Percentiles rank a stretch among this genome's conserved stretches.
Conservation (phyloP, 805 yeast species). For the Candida quercuum region DNA sequence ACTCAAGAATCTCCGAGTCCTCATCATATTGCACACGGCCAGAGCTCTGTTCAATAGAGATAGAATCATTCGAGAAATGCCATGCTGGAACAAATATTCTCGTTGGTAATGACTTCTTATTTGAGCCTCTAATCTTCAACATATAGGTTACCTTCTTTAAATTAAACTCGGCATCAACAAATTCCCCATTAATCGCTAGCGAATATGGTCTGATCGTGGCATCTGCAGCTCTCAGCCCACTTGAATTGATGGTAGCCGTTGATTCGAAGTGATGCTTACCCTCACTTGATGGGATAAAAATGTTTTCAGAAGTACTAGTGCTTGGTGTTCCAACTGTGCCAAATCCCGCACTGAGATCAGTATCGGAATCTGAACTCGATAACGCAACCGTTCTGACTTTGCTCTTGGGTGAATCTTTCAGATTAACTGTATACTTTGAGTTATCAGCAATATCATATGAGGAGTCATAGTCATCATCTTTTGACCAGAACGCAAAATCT, state of each 20-base stretch:
- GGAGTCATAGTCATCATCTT: constrained; percentile 41
- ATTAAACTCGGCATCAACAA: constrained; percentile 54
- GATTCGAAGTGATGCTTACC: not conserved
- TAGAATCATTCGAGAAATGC: constrained; percentile 54
- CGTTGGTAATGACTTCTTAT: constrained; percentile 38
- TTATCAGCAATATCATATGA: too few species aligned
- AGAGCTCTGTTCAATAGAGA: constrained; percentile 40
- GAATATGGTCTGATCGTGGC: constrained; percentile 80
- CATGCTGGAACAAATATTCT: constrained; percentile 63
- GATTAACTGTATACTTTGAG: too few species aligned
- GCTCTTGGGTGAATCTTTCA: too few species aligned
- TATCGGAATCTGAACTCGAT: too few species aligned
- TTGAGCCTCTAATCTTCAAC: constrained; percentile 37
- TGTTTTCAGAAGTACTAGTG: too few species aligned
- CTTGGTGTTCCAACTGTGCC: too few species aligned
- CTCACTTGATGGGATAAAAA: too few species aligned
- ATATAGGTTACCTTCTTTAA: constrained; percentile 40
- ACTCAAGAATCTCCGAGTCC: constrained; percentile 51
- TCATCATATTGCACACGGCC: constrained; percentile 54
- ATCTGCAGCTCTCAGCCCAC: constrained; percentile 70
- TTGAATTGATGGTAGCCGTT: constrained; percentile 16
- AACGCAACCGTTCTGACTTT: too few species aligned
- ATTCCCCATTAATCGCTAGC: constrained; percentile 54
- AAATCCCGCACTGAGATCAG: too few species aligned
- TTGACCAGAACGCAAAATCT: constrained; percentile 84